Evolutionary conservation across 2,329 filamentous ascomycete species (phyloP), one percentile per base, ranked within the genome.

Genomic region (Stagonosporopsis rhizophila): DNA sequence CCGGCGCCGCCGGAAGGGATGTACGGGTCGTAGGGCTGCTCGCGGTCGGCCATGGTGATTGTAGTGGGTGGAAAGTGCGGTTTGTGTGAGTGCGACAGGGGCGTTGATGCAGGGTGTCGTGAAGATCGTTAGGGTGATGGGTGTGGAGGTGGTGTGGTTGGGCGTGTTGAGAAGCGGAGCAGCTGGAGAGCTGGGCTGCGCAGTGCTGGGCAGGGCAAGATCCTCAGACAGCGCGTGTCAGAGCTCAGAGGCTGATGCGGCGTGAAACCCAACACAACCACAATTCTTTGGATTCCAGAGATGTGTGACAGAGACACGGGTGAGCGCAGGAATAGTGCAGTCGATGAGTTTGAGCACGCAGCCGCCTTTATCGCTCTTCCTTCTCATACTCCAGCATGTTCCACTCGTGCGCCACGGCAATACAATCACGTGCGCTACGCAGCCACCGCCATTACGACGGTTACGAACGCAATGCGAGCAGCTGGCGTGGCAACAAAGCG

Each of bases 21-120:
- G 81, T 95, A 96, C 62, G 91, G 91, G 80, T 96, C 91, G 79
- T 96, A 96, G 67, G 91, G 91, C 69, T 82, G 80, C 72, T 86
- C 81, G 67, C 79, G 80, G 72, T 81, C 81, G 75, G 82, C 81
- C 84, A 86, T 86, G 70, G 70, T 78, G 60, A 62, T 46, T 57
- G 55, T 48, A 44, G 32, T 52, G 35, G 52, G 50, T 51, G 45
- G 32, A 22, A 23, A 58, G 55, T 30, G 37, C 40, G 59, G 37
- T 32, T 40, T 49, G 17, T 25, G 44, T 44, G 64, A 25, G 52
- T 66, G 64, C 60, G 65, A 69, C 57, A 44, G 56, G 47, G 37
- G 58, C 58, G 54, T 52, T 45, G 41, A 64, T 62, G 56, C 44
- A 37, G 34, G 45, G 44, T 54, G 57, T 59, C 46, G 60, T 56